Evolutionary conservation across 768 basidiomycete species (phyloP).

Genomic region (Boletus reticulatus): DNA sequence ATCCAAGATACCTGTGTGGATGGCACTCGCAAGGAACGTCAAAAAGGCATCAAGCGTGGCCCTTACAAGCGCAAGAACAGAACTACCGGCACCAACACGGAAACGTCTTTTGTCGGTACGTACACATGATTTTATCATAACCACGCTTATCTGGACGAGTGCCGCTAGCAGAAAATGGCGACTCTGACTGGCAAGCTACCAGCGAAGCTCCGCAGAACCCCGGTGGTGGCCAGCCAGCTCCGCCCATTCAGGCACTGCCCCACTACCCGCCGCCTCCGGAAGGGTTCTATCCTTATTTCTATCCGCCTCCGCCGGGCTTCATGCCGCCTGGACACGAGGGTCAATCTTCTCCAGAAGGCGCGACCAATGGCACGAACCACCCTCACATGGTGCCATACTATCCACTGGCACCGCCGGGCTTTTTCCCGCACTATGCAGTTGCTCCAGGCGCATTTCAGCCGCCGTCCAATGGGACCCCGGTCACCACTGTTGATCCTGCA

Average conservation of each 20-base stretch:
- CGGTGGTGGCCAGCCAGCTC: conserved; percentile 18
- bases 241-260: conserved; percentile 26
- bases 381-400: conserved; percentile 36
- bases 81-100: conserved; percentile 16
- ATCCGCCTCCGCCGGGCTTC: conserved; percentile 42
- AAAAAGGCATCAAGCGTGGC: conserved; percentile 57
- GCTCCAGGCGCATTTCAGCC: conserved; percentile 32
- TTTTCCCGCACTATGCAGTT: conserved; percentile 37
- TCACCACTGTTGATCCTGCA: conserved; percentile 25
- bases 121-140: conserved; percentile 3
- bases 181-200: conserved; percentile 34
- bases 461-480: conserved; percentile 24
- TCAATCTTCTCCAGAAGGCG: conserved; percentile 31
- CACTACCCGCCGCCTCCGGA: conserved; percentile 39
- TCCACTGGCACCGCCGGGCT: conserved; percentile 37
- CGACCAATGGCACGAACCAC: conserved; percentile 28
- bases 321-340: conserved; percentile 38
- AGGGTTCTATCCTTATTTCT: conserved; percentile 44
- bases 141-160: conserved; percentile 13
- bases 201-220: conserved; percentile 20
- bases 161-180: conserved; percentile 20
- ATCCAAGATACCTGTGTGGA: conserved; percentile 56
- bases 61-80: conserved; percentile 56
- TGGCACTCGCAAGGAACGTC: conserved; percentile 62
- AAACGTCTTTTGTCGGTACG: conserved; percentile 23